Evolutionary conservation across 2,329 filamentous ascomycete genomes (phyloP).

Genomic region (Incumbomyces lentus): DNA sequence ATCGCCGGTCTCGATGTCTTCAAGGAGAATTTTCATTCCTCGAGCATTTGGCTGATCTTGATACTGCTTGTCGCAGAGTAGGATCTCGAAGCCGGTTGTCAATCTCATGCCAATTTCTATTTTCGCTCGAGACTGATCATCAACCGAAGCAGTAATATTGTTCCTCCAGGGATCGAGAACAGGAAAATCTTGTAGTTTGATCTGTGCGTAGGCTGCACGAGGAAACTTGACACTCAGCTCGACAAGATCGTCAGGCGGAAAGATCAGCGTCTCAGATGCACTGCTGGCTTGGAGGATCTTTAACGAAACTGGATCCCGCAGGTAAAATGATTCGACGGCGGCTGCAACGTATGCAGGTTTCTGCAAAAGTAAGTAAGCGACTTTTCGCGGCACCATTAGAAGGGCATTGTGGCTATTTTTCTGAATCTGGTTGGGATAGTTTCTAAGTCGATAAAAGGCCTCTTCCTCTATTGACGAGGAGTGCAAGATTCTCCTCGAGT

Average conservation of each 20-base stretch:
- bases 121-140: slow-evolving; percentile 38
- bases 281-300: slow-evolving; percentile 54
- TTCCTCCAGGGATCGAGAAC: slow-evolving; percentile 49
- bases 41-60: slow-evolving; percentile 58
- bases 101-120: slow-evolving; percentile 78
- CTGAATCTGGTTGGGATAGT: slow-evolving; percentile 67
- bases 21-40: slow-evolving; percentile 65
- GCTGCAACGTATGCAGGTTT: slow-evolving; percentile 68
- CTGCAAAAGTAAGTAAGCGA: slow-evolving; percentile 68
- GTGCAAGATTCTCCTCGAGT: slow-evolving; percentile 52
- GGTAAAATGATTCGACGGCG: slow-evolving; percentile 83
- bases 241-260: slow-evolving; percentile 70
- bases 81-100: slow-evolving; percentile 81
- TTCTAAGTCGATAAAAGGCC: slow-evolving; percentile 77
- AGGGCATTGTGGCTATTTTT: slow-evolving; percentile 66
- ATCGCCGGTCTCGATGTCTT: slow-evolving; percentile 65
- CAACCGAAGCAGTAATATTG: slow-evolving; percentile 29
- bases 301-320: slow-evolving; percentile 69
- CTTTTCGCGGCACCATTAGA: slow-evolving; percentile 65
- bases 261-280: slow-evolving; percentile 42
- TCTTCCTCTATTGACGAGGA: slow-evolving; percentile 71
- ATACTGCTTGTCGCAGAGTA: slow-evolving; percentile 57
- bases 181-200: slow-evolving; percentile 73
- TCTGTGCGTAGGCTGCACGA: slow-evolving; percentile 78
- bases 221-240: slow-evolving; percentile 73